Base-by-base conservation (phyloP, 2,329 filamentous ascomycete species). In the Neophaeococcomyces aloes region DNA sequence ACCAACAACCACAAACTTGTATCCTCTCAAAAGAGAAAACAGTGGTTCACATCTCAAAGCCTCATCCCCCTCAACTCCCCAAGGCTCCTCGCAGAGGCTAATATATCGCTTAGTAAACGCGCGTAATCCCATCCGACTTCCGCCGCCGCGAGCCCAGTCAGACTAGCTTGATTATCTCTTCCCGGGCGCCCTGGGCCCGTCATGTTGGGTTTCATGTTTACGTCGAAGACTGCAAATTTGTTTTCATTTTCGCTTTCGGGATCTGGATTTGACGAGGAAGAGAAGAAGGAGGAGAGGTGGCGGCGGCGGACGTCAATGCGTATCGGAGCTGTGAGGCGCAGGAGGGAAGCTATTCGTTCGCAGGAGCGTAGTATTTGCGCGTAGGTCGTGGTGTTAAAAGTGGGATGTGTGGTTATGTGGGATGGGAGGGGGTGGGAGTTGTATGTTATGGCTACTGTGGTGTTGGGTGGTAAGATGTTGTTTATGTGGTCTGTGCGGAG, bases 151-250 rank as follows among this genome's bases (percentile, higher is more conserved):
- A 70, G 58, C 1, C 52, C 65, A 2, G 62, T 69, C 11, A 72
- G 48, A 47, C 69, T 70, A 0, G 67, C 65, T 51, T 74, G 69
- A 40, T 72, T 60, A 8, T 71, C 65, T 10, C 69, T 58, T 0
- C 67, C 67, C 1, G 68, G 66, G 11, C 68, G 58, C 2, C 68
- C 69, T 2, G 68, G 66, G 0, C 68, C 69, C 3, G 66, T 70
- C 62, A 69, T 69, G 37, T 70, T 69, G 61, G 69, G 69, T 52
- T 73, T 72, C 65, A 73, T 70, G 43, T 72, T 72, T 10, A 73
- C 60, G 54, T 74, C 68, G 49, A 73, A 73, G 14, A 72, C 53
- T 1, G 65, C 66, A 57, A 73, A 73, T 1, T 56, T 55, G 0
- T 56, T n/a, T n/a, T n/a, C n/a, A n/a, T n/a, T n/a, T n/a, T n/a